Evolutionary conservation across 208 protist species (phyloP), one percentile per base, ranked within the genome.

Genomic region (Giardia muris): DNA sequence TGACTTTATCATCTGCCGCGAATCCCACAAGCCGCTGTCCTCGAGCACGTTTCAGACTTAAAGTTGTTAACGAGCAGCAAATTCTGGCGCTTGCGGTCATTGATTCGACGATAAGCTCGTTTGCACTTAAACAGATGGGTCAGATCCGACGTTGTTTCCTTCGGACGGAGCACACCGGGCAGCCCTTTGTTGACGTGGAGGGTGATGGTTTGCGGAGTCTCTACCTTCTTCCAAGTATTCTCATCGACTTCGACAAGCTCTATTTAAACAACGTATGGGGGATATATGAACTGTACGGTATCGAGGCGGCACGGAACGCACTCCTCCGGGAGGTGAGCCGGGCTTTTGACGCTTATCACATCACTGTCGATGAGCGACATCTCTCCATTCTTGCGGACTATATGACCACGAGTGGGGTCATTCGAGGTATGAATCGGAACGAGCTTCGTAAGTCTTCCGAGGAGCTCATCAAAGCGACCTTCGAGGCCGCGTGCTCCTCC

Each of bases 321-420:
- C 95, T 97, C 90, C 86, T 94, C 30, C 92, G 93, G 39, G 96
- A 97, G 88, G 93, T 97, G 3, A 43, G 46, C 4, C 48, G 76
- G 46, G 96, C 97, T 0, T 97, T 97, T 87, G 87, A 92, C 47
- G 95, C 94, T 0, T 97, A 97, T 94, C 95, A 96, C 94, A 97
- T 97, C 76, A 39, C 30, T 67, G 96, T 97, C n/a, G 95, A 97
- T 90, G 46, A 46, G 3, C 93, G 96, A 45, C 96, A 97, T 91
- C 91, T 97, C 4, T 92, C 93, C 0, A 87, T 97, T 0, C 93
- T 97, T 45, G 96, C 94, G 47, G 96, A 97, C 91, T 96, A 95
- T 76, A 97, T 97, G 95, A 96, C 95, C 39, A 93, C 91, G 87
- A 92, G 93, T 46, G 95, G 95, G 76, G 89, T 92, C 1, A 43